Base-by-base conservation (phyloP, 345 rosid species). In the Euphorbia pulcherrima region DNA sequence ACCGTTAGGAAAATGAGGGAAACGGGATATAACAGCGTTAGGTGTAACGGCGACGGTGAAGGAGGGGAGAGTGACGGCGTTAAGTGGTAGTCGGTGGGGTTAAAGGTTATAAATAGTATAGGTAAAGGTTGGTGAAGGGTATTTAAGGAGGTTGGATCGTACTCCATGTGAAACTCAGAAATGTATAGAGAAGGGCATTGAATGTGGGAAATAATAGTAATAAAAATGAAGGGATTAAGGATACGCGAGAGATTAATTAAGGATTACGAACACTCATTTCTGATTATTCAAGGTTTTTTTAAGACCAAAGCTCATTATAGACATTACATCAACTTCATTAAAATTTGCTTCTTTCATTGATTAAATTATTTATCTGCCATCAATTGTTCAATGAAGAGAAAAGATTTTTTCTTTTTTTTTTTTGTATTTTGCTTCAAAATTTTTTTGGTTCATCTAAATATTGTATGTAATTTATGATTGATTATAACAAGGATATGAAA, bases 31-130 rank as follows among this genome's bases (percentile, higher is more conserved):
- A 30, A n/a, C 12, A 58, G 52, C 21, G 59, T 37, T 23, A 53
- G 61, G 58, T 67, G 60, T 66, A 68, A 74, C 51, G 86, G 50
- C 50, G 50, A 16, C 13, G 47, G 47, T n/a, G n/a, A 33, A 44
- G 50, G 81, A 13, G 65, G 77, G 2, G 65, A 58, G 41, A 50
- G 80, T 74, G 74, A 77, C 78, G 83, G 82, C 60, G 79, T 7
- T 18, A 28, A 33, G 0, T 8, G 71, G 77, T 70, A 7, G 82
- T 57, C 76, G 85, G 62, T 62, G 53, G 48, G 40, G 77, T 72
- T 62, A 75, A 75, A 71, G 62, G 67, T 44, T 67, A 60, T 67
- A 26, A 52, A 35, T 35, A 5, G 51, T 33, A 70, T 68, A 30
- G 83, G 74, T 68, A 65, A 33, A 55, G 30, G 30, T 68, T 50